Percentiles rank a stretch among this genome's conserved stretches.
These are phyloP conservation scores for Halteria grandinella DNA, from an alignment of 73 alveolate species.

Conservation along the genomic window DNA sequence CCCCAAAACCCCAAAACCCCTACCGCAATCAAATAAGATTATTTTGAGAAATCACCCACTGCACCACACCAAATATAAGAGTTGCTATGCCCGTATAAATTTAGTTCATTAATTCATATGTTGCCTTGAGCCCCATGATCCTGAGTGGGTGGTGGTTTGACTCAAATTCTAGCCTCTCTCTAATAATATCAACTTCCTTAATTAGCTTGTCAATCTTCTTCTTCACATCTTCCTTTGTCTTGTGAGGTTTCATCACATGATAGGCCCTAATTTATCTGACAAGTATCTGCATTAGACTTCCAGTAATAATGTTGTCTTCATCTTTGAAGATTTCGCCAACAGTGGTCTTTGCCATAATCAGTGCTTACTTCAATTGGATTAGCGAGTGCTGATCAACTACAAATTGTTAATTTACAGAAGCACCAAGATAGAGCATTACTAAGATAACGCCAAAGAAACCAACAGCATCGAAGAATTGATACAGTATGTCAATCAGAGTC, in stretches of 20 bases:
- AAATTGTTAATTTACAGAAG: constrained; percentile 18
- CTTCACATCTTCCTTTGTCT: background rate
- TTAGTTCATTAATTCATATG: background rate
- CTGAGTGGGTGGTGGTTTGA: background rate
- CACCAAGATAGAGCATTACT: constrained; percentile 35
- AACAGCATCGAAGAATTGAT: background rate
- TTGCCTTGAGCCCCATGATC: constrained; percentile 8
- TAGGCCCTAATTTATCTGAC: no score
- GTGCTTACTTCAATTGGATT: background rate
- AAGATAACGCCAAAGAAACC: constrained; percentile 1
- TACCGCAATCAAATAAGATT: no score
- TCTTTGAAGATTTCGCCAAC: background rate
- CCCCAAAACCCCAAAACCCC: no score
- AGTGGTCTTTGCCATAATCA: background rate
- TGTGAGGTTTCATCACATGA: no score
- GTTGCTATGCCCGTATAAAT: constrained; percentile 11
- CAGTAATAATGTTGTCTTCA: background rate
- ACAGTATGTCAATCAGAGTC: background rate
- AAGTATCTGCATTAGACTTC: no score
- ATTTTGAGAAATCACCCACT: no score
- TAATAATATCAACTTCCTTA: constrained; percentile 2
- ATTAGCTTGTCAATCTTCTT: background rate
- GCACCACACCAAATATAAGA: constrained; percentile 1
- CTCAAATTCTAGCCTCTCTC: constrained; percentile 9
- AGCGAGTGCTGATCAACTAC: constrained; percentile 12